Evolutionary conservation across 2,329 filamentous ascomycete genomes (phyloP).

Genomic region (Apiospora malaysiana): DNA sequence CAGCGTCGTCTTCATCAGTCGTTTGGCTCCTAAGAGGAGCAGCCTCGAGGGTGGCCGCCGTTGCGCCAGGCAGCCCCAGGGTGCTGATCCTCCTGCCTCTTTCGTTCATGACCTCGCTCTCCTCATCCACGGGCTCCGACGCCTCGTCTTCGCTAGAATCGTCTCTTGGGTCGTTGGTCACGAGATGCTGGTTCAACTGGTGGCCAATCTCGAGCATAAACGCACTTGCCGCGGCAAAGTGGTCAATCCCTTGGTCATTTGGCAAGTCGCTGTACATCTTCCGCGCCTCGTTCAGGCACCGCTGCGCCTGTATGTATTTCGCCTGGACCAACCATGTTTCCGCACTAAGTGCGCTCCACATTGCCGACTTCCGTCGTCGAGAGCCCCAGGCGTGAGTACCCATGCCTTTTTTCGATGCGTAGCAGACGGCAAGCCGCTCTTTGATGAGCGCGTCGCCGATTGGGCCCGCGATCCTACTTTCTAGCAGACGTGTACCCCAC

Average conservation of each 20-base stretch:
- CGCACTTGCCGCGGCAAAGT: conserved; percentile 56
- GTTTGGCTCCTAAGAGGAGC: conserved; percentile 48
- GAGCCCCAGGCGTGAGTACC: conserved; percentile 72
- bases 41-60: conserved; percentile 52
- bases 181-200: conserved; percentile 54
- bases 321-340: conserved; percentile 82
- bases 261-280: conserved; percentile 58
- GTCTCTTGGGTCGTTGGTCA: conserved; percentile 36
- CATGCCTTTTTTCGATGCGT: conserved; percentile 72
- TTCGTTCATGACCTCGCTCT: conserved; percentile 52
- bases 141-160: conserved; percentile 20
- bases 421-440: conserved; percentile 86
- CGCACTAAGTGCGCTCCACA: conserved; percentile 85
- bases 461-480: conserved; percentile 74
- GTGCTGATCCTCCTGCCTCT: conserved; percentile 62
- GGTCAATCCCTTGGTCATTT: conserved; percentile 56
- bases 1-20: conserved; percentile 29
- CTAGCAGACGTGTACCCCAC: conserved; percentile 83
- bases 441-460: conserved; percentile 83
- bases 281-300: conserved; percentile 74
- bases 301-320: conserved; percentile 79
- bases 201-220: conserved; percentile 60
- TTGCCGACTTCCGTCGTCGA: conserved; percentile 81
- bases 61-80: conserved; percentile 50
- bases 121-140: conserved; percentile 36